Base-by-base conservation (phyloP, 768 basidiomycete genomes). In the Pluteus cervinus region DNA sequence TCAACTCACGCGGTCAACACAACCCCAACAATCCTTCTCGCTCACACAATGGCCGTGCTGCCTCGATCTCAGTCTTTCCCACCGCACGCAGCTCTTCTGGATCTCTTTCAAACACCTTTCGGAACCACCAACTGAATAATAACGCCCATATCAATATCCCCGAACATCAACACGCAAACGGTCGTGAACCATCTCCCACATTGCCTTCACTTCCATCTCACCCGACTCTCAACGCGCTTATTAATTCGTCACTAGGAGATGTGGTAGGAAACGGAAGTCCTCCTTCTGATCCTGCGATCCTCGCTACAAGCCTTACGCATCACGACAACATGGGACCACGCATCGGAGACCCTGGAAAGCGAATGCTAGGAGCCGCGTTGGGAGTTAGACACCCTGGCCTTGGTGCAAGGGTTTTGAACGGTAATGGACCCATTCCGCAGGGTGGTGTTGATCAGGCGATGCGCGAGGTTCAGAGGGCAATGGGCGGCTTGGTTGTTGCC, bases 321-420 rank as follows among this genome's bases (percentile, higher is more conserved):
- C 39, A 40, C 29, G 40, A 56, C 7, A 40, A 53, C n/a, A 56
- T 62, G 22, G 80, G 79, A n/a, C 86, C 86, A 15, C 75, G 81
- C 52, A 88, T 91, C 49, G 88, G 88, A 24, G 86, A 91, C 58
- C 85, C 88, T 22, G 88, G 85, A 26, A 87, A 86, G 65, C 71
- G 88, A 52, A 91, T 91, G 87, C 69, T 91, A 16, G 89, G 86
- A 28, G 81, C 82, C 37, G 87, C 87, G 22, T 66, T 91, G 40
- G 89, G 88, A 30, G 73, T 90, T 43, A 73, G 87, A 60, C 86
- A 88, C 60, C 88, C 88, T 21, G 71, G 72, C 25, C 63, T 88
- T 41, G 74, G 72, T 15, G 77, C 80, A 24, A 73, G 86, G 45
- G 55, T 76, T 36, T 56, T 81, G 47, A 69, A 64, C 33, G 60